Percentiles rank a stretch among this genome's conserved stretches.
These are phyloP conservation scores for Phytopythium boreale DNA, from an alignment of 352 stramenopile species.

Conservation along the genomic window DNA sequence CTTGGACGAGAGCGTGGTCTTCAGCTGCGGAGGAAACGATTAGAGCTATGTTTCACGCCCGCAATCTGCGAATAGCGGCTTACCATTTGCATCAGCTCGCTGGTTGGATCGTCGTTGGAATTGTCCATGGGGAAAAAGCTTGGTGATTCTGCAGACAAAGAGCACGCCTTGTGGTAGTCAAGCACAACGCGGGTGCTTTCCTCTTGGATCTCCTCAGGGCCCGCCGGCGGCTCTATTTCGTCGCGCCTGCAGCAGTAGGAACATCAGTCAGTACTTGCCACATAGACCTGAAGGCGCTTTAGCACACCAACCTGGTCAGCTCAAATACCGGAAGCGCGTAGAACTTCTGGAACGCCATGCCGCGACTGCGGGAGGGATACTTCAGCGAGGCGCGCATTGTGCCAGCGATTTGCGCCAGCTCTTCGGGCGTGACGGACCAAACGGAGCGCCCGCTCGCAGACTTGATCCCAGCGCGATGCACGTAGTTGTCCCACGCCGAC, in stretches of 20 bases:
- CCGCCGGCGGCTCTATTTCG: not conserved
- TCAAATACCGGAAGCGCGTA: conserved; percentile 25
- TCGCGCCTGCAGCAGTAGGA: not conserved
- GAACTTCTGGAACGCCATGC: conserved; percentile 25
- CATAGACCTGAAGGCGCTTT: not conserved
- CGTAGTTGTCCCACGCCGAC: not conserved
- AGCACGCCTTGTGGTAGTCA: conserved; percentile 22
- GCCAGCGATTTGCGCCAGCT: conserved; percentile 19
- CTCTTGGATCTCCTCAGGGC: not conserved
- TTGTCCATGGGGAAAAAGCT: conserved; percentile 35
- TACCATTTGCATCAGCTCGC: conserved; percentile 32
- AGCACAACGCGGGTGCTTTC: not conserved
- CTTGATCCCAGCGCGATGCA: not conserved
- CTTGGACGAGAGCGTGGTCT: conserved; percentile 25
- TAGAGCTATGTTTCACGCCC: not conserved
- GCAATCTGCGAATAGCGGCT: not conserved
- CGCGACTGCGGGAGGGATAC: not conserved
- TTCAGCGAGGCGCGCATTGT: not conserved
- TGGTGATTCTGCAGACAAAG: conserved; percentile 35
- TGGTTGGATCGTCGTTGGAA: conserved; percentile 12
- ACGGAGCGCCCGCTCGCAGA: conserved; percentile 16
- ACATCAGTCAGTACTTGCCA: not conserved
- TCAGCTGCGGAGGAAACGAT: conserved; percentile 19
- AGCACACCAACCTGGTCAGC: not conserved
- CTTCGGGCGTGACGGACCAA: conserved; percentile 29